These are phyloP conservation scores for Proliferodiscus dingleyae DNA, from an alignment of 2,329 filamentous ascomycete species.

Conservation along the genomic window DNA sequence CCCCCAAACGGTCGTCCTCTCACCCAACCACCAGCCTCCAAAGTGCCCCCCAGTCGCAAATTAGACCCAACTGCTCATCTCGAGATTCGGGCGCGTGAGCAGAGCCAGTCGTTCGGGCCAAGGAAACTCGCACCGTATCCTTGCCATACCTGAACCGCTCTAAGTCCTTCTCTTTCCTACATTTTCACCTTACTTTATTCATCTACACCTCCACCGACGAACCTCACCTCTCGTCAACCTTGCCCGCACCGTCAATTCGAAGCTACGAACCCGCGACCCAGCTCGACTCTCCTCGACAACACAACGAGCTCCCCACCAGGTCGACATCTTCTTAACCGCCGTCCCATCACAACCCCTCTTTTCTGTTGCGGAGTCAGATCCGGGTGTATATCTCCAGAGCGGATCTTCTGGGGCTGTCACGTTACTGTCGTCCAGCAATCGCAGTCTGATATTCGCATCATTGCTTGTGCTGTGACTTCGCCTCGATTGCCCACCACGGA, in stretches of 20 bases:
- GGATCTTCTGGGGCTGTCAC: constrained; percentile 21
- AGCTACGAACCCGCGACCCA: constrained; percentile 10
- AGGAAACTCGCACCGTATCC: constrained; percentile 13
- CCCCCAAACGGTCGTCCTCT: constrained; percentile 17
- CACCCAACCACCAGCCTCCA: constrained; percentile 21
- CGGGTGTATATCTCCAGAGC: constrained; percentile 18
- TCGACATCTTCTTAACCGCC: constrained; percentile 13
- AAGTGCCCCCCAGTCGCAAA: constrained; percentile 16
- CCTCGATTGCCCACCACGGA: constrained; percentile 50
- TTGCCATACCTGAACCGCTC: constrained; percentile 20
- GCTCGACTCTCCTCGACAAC: constrained; percentile 11
- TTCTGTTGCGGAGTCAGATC: constrained; percentile 20
- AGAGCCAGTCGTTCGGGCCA: constrained; percentile 31
- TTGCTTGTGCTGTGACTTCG: constrained; percentile 17
- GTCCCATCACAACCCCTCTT: constrained; percentile 14
- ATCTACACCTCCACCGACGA: constrained; percentile 22
- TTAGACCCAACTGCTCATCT: constrained; percentile 29
- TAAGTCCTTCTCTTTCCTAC: constrained; percentile 10
- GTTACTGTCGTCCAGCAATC: constrained; percentile 22
- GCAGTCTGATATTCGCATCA: constrained; percentile 15
- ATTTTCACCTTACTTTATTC: constrained; percentile 21
- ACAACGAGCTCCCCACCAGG: constrained; percentile 7
- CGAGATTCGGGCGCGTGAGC: constrained; percentile 32
- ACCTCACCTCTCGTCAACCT: constrained; percentile 2
- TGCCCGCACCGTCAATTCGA: constrained; percentile 10